Evolutionary conservation across 2,329 filamentous ascomycete species (phyloP).

Genomic region (Hypoxylon sp.): DNA sequence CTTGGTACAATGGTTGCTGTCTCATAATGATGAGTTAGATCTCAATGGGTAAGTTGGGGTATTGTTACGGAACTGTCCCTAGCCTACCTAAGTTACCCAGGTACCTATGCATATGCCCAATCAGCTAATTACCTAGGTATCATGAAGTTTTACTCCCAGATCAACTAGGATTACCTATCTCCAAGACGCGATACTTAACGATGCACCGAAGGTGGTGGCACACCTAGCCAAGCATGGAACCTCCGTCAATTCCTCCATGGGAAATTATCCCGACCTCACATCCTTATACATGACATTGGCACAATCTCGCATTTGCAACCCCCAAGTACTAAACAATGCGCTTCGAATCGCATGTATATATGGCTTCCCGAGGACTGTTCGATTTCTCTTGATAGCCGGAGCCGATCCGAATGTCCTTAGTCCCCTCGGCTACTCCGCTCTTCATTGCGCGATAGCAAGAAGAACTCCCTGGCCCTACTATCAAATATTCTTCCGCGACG

Average conservation of each 20-base stretch:
- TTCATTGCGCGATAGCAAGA: not conserved
- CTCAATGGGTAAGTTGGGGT: not conserved
- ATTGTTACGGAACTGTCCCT: no score
- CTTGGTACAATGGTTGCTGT: not conserved
- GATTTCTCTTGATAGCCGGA: not conserved
- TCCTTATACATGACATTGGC: slow-evolving; percentile 1
- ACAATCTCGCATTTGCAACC: not conserved
- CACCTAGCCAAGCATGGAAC: slow-evolving; percentile 1
- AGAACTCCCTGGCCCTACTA: not conserved
- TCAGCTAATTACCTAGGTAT: no score
- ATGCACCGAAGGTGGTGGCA: not conserved
- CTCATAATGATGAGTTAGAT: not conserved
- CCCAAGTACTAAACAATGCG: not conserved
- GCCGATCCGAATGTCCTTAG: not conserved
- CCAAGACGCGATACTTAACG: not conserved
- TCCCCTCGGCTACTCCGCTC: not conserved
- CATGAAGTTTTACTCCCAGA: no score
- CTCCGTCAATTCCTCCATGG: not conserved
- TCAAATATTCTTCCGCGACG: no score
- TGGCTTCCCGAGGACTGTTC: not conserved
- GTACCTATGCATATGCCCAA: no score
- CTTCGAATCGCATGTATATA: slow-evolving; percentile 3
- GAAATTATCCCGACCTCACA: slow-evolving; percentile 4
- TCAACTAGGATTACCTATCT: not conserved
- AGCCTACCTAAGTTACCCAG: no score